Base-by-base conservation (phyloP, 495 filamentous ascomycete genomes). In the Articulospora tetracladia region DNA sequence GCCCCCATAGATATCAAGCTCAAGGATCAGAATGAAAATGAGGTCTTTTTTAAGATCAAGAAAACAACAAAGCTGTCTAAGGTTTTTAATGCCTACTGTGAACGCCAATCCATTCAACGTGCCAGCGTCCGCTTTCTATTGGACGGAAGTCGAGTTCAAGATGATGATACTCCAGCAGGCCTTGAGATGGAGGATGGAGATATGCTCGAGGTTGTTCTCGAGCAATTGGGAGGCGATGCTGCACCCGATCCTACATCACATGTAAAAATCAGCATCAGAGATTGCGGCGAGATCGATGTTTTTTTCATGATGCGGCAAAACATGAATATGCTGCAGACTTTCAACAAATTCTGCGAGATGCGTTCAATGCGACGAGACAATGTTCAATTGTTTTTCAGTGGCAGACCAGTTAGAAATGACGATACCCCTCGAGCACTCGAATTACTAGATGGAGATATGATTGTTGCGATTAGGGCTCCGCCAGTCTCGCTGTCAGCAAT, bases 31-130 rank as follows among this genome's bases (percentile, higher is more conserved):
- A 47, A 88, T 73, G 88, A 92, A 73, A 91, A 91, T 66, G 88
- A 92, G 60, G 89, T 91, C 62, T 91, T 92, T 72, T 92, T 91
- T 75, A 91, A 91, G 77, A 90, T 92, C 70, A 92, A 92, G 80
- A 82, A 86, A 1, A 85, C 86, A 0, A 91, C 88, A 0, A 79
- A 82, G 60, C 77, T 92, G 41, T 86, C 86, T 70, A 92, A 92
- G 76, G 74, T 92, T 34, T 91, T 92, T 87, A 85, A 89, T 61
- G 88, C 88, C 6, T 92, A 91, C 73, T 91, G 89, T 68, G 87
- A 90, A 48, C 79, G 88, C 4, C 86, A 90, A 58, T 88, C 88
- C 58, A 90, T 90, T 74, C 72, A 83, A 22, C 68, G 75, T 3
- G 73, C 74, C 3, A 85, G 78, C 10, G 86, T 90, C 23, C 84